Base-by-base conservation (phyloP, 768 basidiomycete species). In the Naematelia aurantialba region DNA sequence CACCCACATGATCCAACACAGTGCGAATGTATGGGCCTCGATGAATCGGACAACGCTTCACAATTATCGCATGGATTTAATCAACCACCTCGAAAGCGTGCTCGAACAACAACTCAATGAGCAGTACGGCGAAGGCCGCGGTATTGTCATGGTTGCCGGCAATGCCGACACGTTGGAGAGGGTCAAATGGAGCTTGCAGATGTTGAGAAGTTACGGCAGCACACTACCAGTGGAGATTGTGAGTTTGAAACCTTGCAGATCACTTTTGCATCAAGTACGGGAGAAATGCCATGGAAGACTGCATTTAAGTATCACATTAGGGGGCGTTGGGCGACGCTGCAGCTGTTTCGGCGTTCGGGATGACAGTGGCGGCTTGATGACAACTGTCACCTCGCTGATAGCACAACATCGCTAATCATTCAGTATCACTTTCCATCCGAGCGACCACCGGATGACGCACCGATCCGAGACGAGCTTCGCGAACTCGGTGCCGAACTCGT, bases 401-500 rank as follows among this genome's bases (percentile, higher is more conserved):
- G n/a, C n/a, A n/a, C n/a, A n/a, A n/a, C n/a, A n/a, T n/a, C n/a
- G 27, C 52, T 58, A 49, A 58, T 31, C 14, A n/a, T 12, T 54
- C 45, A 70, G 69, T 74, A 65, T 58, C 79, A 79, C 61, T 81
- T 81, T 55, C 77, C 79, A 0, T 68, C 71, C 22, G 80, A 81
- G 63, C 34, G 56, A 3, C 80, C 78, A 0, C 60, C 68, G 0
- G 53, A 39, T 0, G 74, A 78, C 52, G 65, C 67, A 26, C 60
- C 71, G 2, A 67, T 78, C 44, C 55, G 66, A 39, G 26, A 62
- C 19, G 81, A 80, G 54, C 77, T 90, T 56, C 75, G 79, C 57
- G 68, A 78, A 34, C 72, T 79, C 5, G 81, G 82, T 2, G 70
- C 87, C 14, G 79, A 80, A 39, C 87, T 80, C 17, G 73, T 79